phyloP scores from a whole-genome alignment of 192 early-diverging fungal species.

The Rhizophagus prolifer region DNA sequence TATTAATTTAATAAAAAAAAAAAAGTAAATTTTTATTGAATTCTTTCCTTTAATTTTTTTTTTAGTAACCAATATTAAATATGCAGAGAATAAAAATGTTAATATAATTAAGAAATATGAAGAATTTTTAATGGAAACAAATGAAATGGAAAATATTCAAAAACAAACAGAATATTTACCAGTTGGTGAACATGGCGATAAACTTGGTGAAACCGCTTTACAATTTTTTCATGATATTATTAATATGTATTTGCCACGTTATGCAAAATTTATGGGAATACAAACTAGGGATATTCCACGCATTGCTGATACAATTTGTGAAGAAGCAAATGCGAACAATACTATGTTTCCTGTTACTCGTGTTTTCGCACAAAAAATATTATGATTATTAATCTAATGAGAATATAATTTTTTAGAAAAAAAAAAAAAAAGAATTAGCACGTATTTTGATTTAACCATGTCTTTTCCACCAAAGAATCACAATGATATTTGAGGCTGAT shows the following conservation, averaged over 20 bases:
- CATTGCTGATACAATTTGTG: background rate
- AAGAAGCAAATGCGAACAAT: background rate
- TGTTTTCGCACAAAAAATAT: background rate
- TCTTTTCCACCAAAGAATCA: too few species aligned
- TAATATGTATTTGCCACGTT: background rate
- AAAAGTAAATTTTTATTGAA: too few species aligned
- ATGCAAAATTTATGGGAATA: background rate
- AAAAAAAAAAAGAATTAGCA: too few species aligned
- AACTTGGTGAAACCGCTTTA: background rate
- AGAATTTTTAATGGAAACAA: background rate
- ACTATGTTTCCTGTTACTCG: background rate
- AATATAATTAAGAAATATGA: background rate
- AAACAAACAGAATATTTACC: background rate
- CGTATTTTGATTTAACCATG: too few species aligned
- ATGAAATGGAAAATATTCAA: background rate
- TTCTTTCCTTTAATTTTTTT: background rate
- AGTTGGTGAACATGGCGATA: background rate
- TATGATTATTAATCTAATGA: background rate
- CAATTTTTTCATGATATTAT: background rate
- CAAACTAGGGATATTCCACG: background rate
- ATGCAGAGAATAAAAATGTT: background rate
- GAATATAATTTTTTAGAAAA: too few species aligned
- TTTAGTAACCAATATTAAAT: background rate
- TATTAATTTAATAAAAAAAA: too few species aligned
- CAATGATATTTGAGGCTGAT: too few species aligned